Conservation (phyloP, 371 early-diverging fungal genomes). For the Mucor plumbeus region DNA sequence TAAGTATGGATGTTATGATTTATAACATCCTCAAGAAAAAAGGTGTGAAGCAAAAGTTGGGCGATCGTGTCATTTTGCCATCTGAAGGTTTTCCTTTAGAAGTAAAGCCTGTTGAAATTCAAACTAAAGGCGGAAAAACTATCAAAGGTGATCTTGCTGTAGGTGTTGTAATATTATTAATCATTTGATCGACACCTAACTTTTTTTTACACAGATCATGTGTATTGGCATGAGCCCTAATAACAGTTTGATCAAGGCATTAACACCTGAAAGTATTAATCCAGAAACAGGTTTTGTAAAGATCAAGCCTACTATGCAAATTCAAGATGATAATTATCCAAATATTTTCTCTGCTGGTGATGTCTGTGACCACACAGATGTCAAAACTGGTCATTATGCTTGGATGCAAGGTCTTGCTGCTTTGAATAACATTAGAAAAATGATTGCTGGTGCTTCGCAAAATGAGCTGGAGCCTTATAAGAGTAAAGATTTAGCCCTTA, state of each 20-base stretch:
- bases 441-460: slow-evolving; percentile 36
- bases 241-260: slow-evolving; percentile 44
- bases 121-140: slow-evolving; percentile 49
- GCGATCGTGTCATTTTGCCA: slow-evolving; percentile 56
- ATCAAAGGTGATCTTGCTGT: slow-evolving; percentile 63
- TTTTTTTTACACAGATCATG: slow-evolving; percentile 43
- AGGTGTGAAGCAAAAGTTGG: slow-evolving; percentile 55
- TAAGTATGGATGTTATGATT: slow-evolving; percentile 47
- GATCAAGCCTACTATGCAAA: slow-evolving; percentile 68
- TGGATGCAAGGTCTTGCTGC: slow-evolving; percentile 50
- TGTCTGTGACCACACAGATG: slow-evolving; percentile 53
- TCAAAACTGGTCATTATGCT: slow-evolving; percentile 60
- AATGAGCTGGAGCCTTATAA: slow-evolving; percentile 39
- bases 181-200: neutral
- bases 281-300: slow-evolving; percentile 54
- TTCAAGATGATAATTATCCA: slow-evolving; percentile 62
- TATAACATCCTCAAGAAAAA: slow-evolving; percentile 48
- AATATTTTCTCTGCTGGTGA: slow-evolving; percentile 75
- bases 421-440: slow-evolving; percentile 33
- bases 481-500: slow-evolving; percentile 46
- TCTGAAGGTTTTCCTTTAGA: slow-evolving; percentile 50
- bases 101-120: slow-evolving; percentile 52
- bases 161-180: slow-evolving; percentile 16
- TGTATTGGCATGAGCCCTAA: slow-evolving; percentile 75
- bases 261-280: slow-evolving; percentile 55